Evolutionary conservation across 305 asterid genomes (phyloP).

Genomic region (Solanum chacoense): DNA sequence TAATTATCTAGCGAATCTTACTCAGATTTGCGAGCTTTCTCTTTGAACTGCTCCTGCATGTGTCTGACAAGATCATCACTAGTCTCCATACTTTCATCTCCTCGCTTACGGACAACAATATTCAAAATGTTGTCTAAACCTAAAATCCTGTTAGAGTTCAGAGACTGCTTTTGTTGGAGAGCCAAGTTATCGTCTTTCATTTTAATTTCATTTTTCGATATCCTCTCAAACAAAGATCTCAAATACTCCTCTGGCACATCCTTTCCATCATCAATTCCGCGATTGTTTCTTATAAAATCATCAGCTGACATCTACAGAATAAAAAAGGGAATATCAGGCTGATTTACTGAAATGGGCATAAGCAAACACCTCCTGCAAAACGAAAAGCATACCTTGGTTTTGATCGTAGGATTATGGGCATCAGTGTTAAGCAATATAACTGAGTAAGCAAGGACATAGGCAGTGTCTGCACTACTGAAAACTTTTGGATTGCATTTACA

Average conservation of each 20-base stretch:
- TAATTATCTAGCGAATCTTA: slow-evolving; percentile 34
- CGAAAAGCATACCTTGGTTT: slow-evolving; percentile 65
- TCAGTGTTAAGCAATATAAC: slow-evolving; percentile 96
- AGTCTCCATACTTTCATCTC: slow-evolving; percentile 74
- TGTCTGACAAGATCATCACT: slow-evolving; percentile 91
- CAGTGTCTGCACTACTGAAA: slow-evolving; percentile 97
- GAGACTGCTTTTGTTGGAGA: slow-evolving; percentile 80
- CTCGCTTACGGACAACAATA: slow-evolving; percentile 87
- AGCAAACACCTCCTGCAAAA: neutral
- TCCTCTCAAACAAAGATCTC: slow-evolving; percentile 85
- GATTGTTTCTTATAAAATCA: slow-evolving; percentile 91
- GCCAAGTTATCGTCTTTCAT: slow-evolving; percentile 94
- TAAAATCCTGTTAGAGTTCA: slow-evolving; percentile 62
- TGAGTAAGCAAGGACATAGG: slow-evolving; percentile 97
- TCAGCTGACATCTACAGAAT: slow-evolving; percentile 84
- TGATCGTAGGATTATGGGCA: slow-evolving; percentile 98
- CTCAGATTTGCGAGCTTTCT: slow-evolving; percentile 99
- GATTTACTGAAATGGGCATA: neutral
- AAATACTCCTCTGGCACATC: slow-evolving; percentile 90
- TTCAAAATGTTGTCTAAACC: slow-evolving; percentile 88
- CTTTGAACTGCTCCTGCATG: slow-evolving; percentile 99
- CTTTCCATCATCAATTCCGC: slow-evolving; percentile 98
- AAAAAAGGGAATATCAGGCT: neutral
- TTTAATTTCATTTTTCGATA: slow-evolving; percentile 90
- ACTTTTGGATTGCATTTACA: slow-evolving; percentile 89